Percentiles rank a stretch among this genome's conserved stretches.
phyloP scores from a whole-genome alignment of 306 rosid species.

The Sphenostylis stenocarpa region DNA sequence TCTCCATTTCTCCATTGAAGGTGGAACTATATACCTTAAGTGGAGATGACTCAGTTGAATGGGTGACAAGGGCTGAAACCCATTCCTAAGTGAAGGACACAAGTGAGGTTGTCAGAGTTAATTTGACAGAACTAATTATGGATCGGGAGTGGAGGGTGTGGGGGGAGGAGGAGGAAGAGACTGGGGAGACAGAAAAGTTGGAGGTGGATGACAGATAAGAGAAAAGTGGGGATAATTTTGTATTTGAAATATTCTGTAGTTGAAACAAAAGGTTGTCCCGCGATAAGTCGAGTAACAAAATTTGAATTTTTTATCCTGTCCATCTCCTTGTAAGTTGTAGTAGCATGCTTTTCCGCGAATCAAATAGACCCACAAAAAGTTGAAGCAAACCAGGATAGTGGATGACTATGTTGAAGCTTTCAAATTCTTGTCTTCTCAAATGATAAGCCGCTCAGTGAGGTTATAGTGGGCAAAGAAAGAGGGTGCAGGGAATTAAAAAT shows the following conservation, averaged over 20 bases:
- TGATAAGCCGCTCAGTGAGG: not conserved
- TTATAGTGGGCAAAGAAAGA: not conserved
- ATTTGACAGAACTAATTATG: not conserved
- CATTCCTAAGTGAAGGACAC: not conserved
- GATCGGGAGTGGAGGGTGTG: not conserved
- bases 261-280: too few species aligned
- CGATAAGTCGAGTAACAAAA: too few species aligned
- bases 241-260: too few species aligned
- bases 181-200: too few species aligned
- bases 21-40: not conserved
- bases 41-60: not conserved
- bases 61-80: not conserved
- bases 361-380: not conserved
- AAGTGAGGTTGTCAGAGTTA: not conserved
- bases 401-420: not conserved
- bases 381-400: not conserved
- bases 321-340: too few species aligned
- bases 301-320: too few species aligned
- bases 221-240: too few species aligned
- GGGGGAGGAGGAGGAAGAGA: too few species aligned
- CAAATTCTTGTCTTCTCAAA: not conserved
- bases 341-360: too few species aligned
- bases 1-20: too few species aligned
- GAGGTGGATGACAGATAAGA: too few species aligned
- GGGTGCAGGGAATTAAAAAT: not conserved